These are phyloP conservation scores for Boletus reticuloceps DNA, from an alignment of 768 basidiomycete species.

Conservation along the genomic window DNA sequence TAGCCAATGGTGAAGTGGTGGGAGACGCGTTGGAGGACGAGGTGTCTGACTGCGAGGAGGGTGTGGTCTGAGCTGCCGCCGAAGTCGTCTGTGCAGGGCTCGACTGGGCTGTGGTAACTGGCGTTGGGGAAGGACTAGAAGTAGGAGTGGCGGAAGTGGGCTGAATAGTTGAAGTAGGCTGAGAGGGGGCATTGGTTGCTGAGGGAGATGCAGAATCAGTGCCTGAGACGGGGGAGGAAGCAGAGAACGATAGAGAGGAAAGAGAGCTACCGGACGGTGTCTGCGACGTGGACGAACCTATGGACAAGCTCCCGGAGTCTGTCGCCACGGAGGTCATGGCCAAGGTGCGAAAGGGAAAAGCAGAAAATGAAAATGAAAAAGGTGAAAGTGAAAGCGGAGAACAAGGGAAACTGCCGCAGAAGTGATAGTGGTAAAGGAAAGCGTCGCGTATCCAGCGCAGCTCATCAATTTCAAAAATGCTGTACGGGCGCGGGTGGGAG, in stretches of 20 bases:
- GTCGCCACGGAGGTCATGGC: conserved; percentile 20
- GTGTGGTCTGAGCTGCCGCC: neutral
- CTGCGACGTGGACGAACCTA: neutral
- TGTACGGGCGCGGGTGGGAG: neutral
- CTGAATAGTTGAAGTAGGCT: neutral
- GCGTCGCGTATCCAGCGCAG: neutral
- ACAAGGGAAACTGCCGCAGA: neutral
- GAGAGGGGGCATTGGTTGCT: neutral
- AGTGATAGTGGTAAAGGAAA: too few relatives aligned
- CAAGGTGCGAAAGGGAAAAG: neutral
- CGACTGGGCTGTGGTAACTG: neutral
- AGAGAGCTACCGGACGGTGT: conserved; percentile 16
- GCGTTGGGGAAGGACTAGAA: neutral
- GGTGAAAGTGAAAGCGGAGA: neutral
- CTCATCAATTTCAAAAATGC: neutral
- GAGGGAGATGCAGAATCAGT: conserved; percentile 12
- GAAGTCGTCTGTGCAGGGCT: neutral
- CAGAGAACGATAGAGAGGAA: conserved; percentile 8
- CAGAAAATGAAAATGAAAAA: neutral
- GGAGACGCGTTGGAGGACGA: neutral
- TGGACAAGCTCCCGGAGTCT: neutral
- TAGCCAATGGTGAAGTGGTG: neutral
- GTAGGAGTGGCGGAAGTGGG: conserved; percentile 6
- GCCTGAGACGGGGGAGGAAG: neutral
- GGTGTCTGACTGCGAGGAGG: neutral